Conservation (phyloP, 352 stramenopile species). For the Phytophthora sp. region DNA sequence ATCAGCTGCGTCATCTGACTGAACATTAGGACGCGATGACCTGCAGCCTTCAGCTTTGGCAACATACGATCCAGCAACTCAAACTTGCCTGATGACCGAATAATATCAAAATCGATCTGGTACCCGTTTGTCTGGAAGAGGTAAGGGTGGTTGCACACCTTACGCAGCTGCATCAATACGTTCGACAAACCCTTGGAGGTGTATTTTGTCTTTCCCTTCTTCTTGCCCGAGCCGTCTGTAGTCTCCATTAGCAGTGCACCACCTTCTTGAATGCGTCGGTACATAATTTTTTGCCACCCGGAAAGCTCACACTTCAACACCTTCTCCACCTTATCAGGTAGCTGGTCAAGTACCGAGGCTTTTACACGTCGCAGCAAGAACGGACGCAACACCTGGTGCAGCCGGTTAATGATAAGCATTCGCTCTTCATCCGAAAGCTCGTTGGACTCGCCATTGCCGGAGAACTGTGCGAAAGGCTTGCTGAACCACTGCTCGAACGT, state of each 20-base stretch:
- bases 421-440: conserved; percentile 88
- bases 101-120: conserved; percentile 86
- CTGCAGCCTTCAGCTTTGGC: conserved; percentile 92
- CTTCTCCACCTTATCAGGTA: conserved; percentile 89
- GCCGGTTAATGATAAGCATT: conserved; percentile 89
- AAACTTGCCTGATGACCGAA: conserved; percentile 93
- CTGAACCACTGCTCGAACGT: conserved; percentile 93
- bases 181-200: conserved; percentile 88
- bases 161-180: conserved; percentile 89
- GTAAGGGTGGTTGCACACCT: conserved; percentile 91
- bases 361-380: conserved; percentile 89
- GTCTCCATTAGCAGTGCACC: conserved; percentile 83
- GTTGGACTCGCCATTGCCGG: conserved; percentile 76
- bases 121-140: conserved; percentile 88
- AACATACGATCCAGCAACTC: conserved; percentile 97
- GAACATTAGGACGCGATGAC: conserved; percentile 92
- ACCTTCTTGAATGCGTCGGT: conserved; percentile 89
- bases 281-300: conserved; percentile 90
- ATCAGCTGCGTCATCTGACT: conserved; percentile 92
- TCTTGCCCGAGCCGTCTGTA: conserved; percentile 59
- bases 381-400: conserved; percentile 86
- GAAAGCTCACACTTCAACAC: conserved; percentile 89
- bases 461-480: conserved; percentile 87
- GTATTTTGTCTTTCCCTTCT: conserved; percentile 84
- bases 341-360: conserved; percentile 83